Base-by-base conservation (phyloP, 371 early-diverging fungal species). In the Mortierella sp. region DNA sequence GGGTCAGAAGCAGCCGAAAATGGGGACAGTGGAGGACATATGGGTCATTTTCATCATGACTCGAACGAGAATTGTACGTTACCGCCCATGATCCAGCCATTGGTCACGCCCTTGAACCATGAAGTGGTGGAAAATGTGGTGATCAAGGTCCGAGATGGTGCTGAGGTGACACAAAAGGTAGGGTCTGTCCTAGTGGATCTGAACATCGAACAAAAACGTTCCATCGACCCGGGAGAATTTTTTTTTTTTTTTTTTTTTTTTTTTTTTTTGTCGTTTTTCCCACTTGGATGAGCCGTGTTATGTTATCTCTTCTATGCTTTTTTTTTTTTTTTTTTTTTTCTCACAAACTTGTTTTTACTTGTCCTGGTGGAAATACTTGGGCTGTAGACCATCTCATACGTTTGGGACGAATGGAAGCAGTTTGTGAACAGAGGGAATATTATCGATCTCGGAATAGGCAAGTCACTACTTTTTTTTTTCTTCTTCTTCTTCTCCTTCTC, bases 341-440 rank as follows among this genome's bases (percentile, higher is more conserved):
- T 59, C 37, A 15, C 30, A 11, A 4, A 9, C 12, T 45, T 21
- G 14, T 57, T 51, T 21, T 50, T 14, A 2, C 50, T 50, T 37
- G 37, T 37, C 37, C 37, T 37, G 37, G 9, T 9, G 37, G 37
- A 37, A 37, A 37, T 37, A 37, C 50, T 14, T 21, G 4, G 16
- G 50, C 16, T n/a, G 7, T 67, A 68, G 74, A 64, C 69, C 5
- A 37, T 74, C 2, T 74, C 68, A 53, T 68, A 74, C 46, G 68
- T 74, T 53, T 74, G 74, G 74, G 69, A 74, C 29, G 74, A 74
- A 26, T 73, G 73, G 73, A 67, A 63, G 26, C 21, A 59, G 21
- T 73, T 73, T 60, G 68, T 73, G 21, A 68, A 64, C 51, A 62
- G 80, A 29, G 77, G 81, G n/a, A 74, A 80, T 66, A 74, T 72